Percentiles rank a stretch among this genome's conserved stretches.
phyloP scores from a whole-genome alignment of 2,329 filamentous ascomycete genomes.

The Mycocentrospora acerina region DNA sequence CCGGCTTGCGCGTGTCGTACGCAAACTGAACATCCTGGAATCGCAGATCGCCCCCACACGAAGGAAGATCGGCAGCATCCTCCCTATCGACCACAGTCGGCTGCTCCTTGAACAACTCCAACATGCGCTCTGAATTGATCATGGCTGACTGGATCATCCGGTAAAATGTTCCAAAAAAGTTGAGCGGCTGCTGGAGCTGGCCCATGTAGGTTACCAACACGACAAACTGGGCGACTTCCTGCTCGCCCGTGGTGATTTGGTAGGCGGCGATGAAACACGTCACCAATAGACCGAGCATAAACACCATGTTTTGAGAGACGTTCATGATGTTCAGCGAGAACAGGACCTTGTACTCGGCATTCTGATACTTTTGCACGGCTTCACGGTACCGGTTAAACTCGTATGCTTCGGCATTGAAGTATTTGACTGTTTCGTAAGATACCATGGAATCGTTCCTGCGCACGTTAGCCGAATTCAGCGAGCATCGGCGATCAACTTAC shows the following conservation, averaged over 20 bases:
- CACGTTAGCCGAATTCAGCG: conserved; percentile 20
- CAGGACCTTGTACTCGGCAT: conserved; percentile 58
- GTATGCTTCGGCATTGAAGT: conserved; percentile 62
- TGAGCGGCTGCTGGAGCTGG: conserved; percentile 69
- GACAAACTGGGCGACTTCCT: conserved; percentile 68
- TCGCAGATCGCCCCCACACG: conserved; percentile 77
- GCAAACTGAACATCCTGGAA: conserved; percentile 90
- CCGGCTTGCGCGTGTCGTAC: conserved; percentile 84
- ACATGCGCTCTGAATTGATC: conserved; percentile 93
- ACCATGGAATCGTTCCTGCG: conserved; percentile 88
- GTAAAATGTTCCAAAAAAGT: conserved; percentile 89
- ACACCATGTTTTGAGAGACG: conserved; percentile 64
- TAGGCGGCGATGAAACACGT: conserved; percentile 70
- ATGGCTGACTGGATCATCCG: conserved; percentile 93
- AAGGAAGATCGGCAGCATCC: conserved; percentile 61
- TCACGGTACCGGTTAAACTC: conserved; percentile 60
- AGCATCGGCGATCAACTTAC: conserved; percentile 43
- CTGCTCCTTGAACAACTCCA: conserved; percentile 95
- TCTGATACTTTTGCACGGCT: conserved; percentile 59
- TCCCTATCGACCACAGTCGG: conserved; percentile 84
- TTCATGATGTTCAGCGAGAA: conserved; percentile 62
- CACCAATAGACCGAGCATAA: conserved; percentile 65
- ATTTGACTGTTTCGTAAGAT: conserved; percentile 83
- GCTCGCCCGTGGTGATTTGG: conserved; percentile 63
- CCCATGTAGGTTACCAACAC: conserved; percentile 73